Conservation (phyloP, 345 rosid species). For the Boechera stricta region DNA sequence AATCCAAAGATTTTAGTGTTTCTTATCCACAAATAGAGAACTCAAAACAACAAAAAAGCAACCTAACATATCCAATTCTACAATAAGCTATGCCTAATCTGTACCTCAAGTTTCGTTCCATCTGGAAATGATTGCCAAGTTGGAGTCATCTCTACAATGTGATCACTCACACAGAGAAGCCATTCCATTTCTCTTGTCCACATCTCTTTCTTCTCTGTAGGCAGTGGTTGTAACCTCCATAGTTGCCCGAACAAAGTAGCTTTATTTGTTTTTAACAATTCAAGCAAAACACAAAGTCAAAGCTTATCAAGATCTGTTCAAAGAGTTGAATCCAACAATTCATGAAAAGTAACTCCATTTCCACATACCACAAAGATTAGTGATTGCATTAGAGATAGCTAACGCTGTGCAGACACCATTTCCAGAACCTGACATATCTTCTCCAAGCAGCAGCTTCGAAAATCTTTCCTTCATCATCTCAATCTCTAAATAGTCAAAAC, state of each 20-base stretch:
- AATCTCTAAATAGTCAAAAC: slow-evolving; percentile 56
- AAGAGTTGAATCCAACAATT: neutral
- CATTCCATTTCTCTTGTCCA: slow-evolving; percentile 99
- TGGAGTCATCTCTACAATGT: slow-evolving; percentile 93
- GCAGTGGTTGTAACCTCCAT: slow-evolving; percentile 92
- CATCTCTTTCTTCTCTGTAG: slow-evolving; percentile 85
- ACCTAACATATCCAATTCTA: neutral
- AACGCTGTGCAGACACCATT: slow-evolving; percentile 94
- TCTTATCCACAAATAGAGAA: neutral
- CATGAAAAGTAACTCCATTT: neutral
- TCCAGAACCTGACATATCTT: slow-evolving; percentile 99
- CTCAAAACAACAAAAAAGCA: neutral
- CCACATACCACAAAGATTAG: slow-evolving; percentile 91
- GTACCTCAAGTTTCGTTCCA: slow-evolving; percentile 96
- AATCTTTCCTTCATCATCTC: slow-evolving; percentile 99
- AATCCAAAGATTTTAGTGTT: neutral
- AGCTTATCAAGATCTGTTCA: neutral
- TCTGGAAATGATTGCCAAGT: slow-evolving; percentile 97
- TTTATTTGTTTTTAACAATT: slow-evolving; percentile 27
- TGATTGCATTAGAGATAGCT: slow-evolving; percentile 93
- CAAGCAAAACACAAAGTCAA: slow-evolving; percentile 24
- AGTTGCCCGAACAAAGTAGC: slow-evolving; percentile 96
- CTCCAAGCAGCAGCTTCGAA: slow-evolving; percentile 92
- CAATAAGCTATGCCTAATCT: slow-evolving; percentile 4
- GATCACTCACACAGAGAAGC: slow-evolving; percentile 91